These are phyloP conservation scores for Usnea hakonensis DNA, from an alignment of 495 filamentous ascomycete species.

Conservation along the genomic window DNA sequence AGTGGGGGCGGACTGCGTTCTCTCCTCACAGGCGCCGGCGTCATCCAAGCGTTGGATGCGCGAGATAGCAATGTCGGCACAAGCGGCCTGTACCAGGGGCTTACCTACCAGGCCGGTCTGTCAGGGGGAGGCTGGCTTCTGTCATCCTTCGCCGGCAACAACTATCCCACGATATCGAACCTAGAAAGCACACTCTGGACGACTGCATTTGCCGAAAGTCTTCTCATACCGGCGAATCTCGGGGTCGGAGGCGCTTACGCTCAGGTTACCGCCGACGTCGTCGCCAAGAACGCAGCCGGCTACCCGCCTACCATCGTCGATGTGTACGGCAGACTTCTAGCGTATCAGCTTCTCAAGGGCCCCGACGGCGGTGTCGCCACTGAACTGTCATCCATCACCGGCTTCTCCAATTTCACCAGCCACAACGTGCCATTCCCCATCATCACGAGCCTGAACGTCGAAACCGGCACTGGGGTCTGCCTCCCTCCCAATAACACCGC, in stretches of 20 bases:
- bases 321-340: conserved; percentile 36
- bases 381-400: conserved; percentile 29
- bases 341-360: conserved; percentile 34
- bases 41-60: conserved; percentile 37
- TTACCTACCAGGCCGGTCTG: conserved; percentile 40
- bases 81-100: conserved; percentile 37
- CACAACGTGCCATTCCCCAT: conserved; percentile 39
- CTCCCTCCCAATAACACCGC: conserved; percentile 30
- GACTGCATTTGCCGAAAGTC: conserved; percentile 29
- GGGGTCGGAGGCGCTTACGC: conserved; percentile 23
- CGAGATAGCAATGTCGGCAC: conserved; percentile 33
- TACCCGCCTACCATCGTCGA: conserved; percentile 38
- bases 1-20: conserved; percentile 42
- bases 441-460: conserved; percentile 32
- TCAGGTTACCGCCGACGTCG: conserved; percentile 28
- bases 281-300: conserved; percentile 33
- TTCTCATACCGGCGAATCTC: conserved; percentile 25
- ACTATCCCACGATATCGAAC: conserved; percentile 37
- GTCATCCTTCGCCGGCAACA: conserved; percentile 35
- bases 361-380: conserved; percentile 33
- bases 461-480: conserved; percentile 29
- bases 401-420: conserved; percentile 31
- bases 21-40: conserved; percentile 39
- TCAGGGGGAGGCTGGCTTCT: conserved; percentile 43
- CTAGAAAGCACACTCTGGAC: conserved; percentile 35